phyloP scores from a whole-genome alignment of 805 yeast genomes.

The Brettanomyces bruxellensis region DNA sequence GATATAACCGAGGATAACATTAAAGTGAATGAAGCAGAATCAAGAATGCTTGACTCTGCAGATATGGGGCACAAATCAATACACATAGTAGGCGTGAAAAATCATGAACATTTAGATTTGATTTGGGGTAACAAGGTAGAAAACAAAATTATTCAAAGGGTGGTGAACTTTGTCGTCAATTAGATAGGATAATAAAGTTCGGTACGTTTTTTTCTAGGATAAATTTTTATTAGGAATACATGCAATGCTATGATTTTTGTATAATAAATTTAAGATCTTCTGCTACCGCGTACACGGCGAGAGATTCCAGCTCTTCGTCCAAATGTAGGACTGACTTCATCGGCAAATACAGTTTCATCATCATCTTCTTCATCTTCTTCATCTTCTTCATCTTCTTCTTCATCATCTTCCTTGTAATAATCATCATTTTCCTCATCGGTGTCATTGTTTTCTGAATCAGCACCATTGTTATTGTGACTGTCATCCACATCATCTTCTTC shows the following conservation, averaged over 20 bases:
- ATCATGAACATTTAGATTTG: conserved; percentile 84
- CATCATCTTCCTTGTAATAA: not conserved
- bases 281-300: no score
- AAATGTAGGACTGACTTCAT: not conserved
- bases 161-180: conserved; percentile 21
- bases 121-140: conserved; percentile 81
- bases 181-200: no score
- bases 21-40: conserved; percentile 9
- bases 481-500: conserved; percentile 1
- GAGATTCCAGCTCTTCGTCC: not conserved
- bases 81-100: conserved; percentile 41
- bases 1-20: conserved; percentile 7
- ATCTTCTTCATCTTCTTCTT: not conserved
- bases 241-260: no score
- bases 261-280: no score
- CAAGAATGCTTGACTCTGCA: not conserved
- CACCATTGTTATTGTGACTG: not conserved
- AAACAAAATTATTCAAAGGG: conserved; percentile 33
- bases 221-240: no score
- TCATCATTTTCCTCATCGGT: not conserved
- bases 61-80: conserved; percentile 1
- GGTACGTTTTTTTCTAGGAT: no score
- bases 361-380: not conserved
- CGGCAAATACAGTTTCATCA: conserved; percentile 1
- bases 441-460: no score